Conservation (phyloP, 1,284 basidiomycete genomes). For the Ceratobasidium sp. region DNA sequence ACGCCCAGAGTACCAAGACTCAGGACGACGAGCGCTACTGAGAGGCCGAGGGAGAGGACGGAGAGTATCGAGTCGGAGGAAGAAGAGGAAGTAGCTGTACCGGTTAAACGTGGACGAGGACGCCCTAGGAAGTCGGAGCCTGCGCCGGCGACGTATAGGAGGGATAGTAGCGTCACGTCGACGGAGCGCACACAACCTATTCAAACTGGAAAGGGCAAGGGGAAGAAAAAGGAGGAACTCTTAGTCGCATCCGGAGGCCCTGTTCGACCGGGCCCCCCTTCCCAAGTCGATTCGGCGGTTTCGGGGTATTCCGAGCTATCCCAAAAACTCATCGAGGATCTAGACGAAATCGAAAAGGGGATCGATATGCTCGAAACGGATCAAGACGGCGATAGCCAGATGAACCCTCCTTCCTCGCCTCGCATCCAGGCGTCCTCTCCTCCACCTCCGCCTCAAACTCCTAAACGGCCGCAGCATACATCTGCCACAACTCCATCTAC, state of each 20-base stretch:
- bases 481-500: slow-evolving; percentile 12
- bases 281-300: slow-evolving; percentile 21
- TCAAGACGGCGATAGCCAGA: slow-evolving; percentile 40
- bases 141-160: not conserved
- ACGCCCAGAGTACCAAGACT: slow-evolving; percentile 3
- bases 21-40: slow-evolving; percentile 11
- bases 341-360: slow-evolving; percentile 37
- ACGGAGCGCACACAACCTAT: not conserved
- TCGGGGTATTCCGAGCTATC: slow-evolving; percentile 36
- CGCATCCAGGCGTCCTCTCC: not conserved
- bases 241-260: not conserved
- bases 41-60: not conserved
- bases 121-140: slow-evolving; percentile 40
- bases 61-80: slow-evolving; percentile 14
- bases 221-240: not conserved
- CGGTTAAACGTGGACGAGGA: slow-evolving; percentile 32
- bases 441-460: slow-evolving; percentile 23
- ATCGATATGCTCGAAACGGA: slow-evolving; percentile 31
- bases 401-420: slow-evolving; percentile 33
- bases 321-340: slow-evolving; percentile 25
- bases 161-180: too few species aligned
- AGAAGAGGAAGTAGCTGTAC: not conserved
- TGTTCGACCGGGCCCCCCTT: slow-evolving; percentile 22
- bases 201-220: not conserved
- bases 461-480: slow-evolving; percentile 11